Evolutionary conservation across 2,329 filamentous ascomycete genomes (phyloP).

Genomic region (Apiospora rasikravindrae): DNA sequence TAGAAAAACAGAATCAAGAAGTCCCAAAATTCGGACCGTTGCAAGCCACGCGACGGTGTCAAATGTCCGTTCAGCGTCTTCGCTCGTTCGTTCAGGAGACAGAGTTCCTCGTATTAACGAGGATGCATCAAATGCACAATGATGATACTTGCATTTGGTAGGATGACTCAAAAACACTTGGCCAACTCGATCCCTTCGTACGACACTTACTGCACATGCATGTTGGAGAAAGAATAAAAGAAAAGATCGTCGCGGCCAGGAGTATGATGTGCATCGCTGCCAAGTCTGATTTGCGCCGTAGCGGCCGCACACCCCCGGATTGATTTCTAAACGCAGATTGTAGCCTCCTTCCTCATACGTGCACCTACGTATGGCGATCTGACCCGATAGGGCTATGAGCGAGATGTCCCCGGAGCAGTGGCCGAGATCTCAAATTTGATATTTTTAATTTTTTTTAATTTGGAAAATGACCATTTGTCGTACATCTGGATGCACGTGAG

Average conservation of each 20-base stretch:
- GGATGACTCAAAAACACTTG: too few species aligned
- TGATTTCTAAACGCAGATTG: neutral
- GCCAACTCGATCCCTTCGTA: too few species aligned
- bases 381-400: neutral
- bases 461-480: neutral
- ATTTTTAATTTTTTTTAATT: too few species aligned
- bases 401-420: neutral
- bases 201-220: too few species aligned
- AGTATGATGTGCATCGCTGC: neutral
- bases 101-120: neutral
- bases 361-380: neutral
- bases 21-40: neutral
- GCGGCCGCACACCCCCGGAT: too few species aligned
- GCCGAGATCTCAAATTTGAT: neutral
- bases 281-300: conserved; percentile 9
- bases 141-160: too few species aligned
- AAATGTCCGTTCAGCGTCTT: neutral
- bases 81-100: neutral
- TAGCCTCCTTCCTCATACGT: neutral
- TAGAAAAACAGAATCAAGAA: neutral
- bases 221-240: neutral
- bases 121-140: too few species aligned
- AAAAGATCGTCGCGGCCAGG: neutral
- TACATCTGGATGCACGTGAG: neutral
- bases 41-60: neutral